Evolutionary conservation across 2,329 filamentous ascomycete species (phyloP), one percentile per base, ranked within the genome.

Genomic region (Pyricularia grisea): DNA sequence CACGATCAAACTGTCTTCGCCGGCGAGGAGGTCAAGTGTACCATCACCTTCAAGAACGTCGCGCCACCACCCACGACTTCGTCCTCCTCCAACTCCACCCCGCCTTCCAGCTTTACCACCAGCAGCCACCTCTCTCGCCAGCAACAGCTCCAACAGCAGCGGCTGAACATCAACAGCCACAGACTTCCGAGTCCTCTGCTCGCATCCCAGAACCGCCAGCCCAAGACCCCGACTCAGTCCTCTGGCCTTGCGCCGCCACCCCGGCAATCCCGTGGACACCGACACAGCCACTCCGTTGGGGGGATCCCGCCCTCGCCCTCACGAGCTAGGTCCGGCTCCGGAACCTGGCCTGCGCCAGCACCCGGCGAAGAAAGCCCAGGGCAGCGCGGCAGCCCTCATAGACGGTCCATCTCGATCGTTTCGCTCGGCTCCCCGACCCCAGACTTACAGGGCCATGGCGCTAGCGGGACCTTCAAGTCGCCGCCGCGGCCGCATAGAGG

Each of bases 41-140:
- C 90, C 73, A 97, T 99, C 78, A 97, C 92, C 67, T 99, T 99
- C 82, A 94, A 91, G 81, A 99, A 99, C 78, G 86, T 94, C 72
- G 85, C 87, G 61, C 76, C 85, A 67, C 81, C 80, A 58, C 72
- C 78, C 68, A 69, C 71, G 73, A 69, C 73, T 73, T 71, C 74
- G 66, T 60, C 55, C 42, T 42, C 60, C 42, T 66, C 70, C 17
- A 12, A 9, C 36, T 60, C 66, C 20, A 30, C 66, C 9, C 33
- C 33, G n/a, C 25, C 65, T 36, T 12, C 31, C 33, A 23, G 33
- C 42, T 67, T 36, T 50, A 9, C 67, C 70, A 74, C 68, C 74
- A 74, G 71, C 69, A 71, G 64, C 70, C 66, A 67, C 23, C 36
- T 30, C 10, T 67, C 66, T 50, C 58, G 71, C 42, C 33, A 66